Percentiles rank a stretch among this genome's conserved stretches.
Evolutionary conservation across 495 filamentous ascomycete species (phyloP).

Genomic region (Podospora tetraspora): DNA sequence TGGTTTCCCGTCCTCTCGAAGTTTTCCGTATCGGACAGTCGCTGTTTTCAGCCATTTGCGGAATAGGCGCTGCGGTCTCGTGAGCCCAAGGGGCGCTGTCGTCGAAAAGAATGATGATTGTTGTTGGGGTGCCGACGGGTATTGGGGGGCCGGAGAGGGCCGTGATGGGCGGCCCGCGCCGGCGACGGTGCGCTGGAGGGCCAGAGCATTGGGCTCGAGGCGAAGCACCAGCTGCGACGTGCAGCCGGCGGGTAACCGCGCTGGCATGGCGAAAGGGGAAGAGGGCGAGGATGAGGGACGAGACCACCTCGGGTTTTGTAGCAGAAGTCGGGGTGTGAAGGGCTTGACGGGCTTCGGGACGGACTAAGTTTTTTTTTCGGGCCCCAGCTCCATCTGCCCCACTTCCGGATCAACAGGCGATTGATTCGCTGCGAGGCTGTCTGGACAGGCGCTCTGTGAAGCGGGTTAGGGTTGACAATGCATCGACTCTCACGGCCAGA

Average conservation of each 20-base stretch:
- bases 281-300: conserved; percentile 9
- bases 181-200: conserved; percentile 1
- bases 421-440: neutral
- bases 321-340: neutral
- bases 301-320: conserved; percentile 12
- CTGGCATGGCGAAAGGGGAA: conserved; percentile 22
- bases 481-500: neutral
- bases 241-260: conserved; percentile 27
- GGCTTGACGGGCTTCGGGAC: neutral
- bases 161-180: conserved; percentile 10
- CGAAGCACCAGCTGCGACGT: conserved; percentile 21
- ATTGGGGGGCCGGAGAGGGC: neutral
- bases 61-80: conserved; percentile 16
- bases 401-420: neutral
- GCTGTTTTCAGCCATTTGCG: conserved; percentile 13
- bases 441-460: neutral
- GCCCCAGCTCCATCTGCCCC: neutral
- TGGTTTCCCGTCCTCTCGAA: neutral
- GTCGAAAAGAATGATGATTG: conserved; percentile 23
- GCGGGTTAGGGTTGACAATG: neutral
- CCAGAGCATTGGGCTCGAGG: conserved; percentile 13
- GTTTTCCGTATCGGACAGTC: neutral
- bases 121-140: conserved; percentile 7
- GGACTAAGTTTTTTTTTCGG: conserved; percentile 5
- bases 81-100: conserved; percentile 17